Conservation (phyloP, 306 rosid genomes). For the Malus fusca region DNA sequence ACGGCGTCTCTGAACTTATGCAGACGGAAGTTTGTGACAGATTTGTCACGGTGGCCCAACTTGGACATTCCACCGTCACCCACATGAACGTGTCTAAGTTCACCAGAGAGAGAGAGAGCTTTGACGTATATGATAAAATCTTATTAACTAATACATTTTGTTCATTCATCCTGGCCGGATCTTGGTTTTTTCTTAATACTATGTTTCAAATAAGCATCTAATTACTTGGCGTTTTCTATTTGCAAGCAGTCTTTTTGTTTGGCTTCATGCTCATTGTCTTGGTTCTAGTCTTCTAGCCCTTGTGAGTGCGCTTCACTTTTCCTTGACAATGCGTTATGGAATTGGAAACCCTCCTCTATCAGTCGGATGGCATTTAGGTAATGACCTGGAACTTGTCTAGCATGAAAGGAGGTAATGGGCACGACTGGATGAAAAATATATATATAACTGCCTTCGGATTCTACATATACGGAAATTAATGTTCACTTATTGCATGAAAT, state of each 20-base stretch:
- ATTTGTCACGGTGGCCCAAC: background rate
- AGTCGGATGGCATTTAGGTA: background rate
- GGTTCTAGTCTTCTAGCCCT: background rate
- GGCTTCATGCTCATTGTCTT: background rate
- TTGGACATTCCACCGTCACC: background rate
- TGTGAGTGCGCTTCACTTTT: background rate
- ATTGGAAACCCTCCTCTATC: background rate
- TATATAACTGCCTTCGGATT: background rate
- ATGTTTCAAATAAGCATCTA: background rate
- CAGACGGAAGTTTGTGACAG: background rate
- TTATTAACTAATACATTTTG: background rate
- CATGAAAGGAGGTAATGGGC: background rate
- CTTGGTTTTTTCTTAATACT: conserved; percentile 11
- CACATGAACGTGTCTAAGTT: background rate
- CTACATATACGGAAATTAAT: background rate
- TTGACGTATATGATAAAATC: background rate
- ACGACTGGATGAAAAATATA: background rate
- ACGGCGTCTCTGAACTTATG: background rate
- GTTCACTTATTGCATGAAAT: background rate
- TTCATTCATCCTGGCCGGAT: conserved; percentile 1
- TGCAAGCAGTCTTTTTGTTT: conserved; percentile 20
- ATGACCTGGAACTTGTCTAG: background rate
- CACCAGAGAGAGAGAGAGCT: background rate
- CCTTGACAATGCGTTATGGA: background rate
- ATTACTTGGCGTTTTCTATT: conserved; percentile 28